phyloP scores from a whole-genome alignment of 768 basidiomycete species.

The Rhodotorula paludigena region DNA sequence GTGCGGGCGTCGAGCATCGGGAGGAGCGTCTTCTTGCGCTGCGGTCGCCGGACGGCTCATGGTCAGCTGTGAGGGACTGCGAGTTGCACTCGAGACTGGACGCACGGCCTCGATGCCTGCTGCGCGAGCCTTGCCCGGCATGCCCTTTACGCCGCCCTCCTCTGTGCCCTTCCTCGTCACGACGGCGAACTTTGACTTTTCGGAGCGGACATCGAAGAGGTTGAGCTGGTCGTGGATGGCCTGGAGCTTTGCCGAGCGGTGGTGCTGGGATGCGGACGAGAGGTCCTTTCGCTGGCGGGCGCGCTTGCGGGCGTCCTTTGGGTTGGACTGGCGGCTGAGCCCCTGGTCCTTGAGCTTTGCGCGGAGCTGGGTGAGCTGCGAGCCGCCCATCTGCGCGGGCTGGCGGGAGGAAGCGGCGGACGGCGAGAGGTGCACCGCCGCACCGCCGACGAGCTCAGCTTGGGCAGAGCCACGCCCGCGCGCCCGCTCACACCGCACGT shows the following conservation, averaged over 20 bases:
- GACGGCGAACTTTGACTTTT: constrained; percentile 85
- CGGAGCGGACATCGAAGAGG: constrained; percentile 89
- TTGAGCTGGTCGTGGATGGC: constrained; percentile 82
- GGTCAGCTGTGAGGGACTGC: neutral
- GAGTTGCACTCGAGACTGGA: constrained; percentile 5
- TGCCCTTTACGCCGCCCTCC: constrained; percentile 64
- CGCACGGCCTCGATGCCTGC: constrained; percentile 81
- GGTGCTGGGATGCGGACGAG: constrained; percentile 13
- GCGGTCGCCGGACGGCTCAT: neutral
- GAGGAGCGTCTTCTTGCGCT: constrained; percentile 81
- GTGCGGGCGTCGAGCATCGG: constrained; percentile 79
- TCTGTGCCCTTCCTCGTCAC: constrained; percentile 70
- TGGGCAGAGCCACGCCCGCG: too few species aligned
- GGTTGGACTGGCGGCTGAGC: constrained; percentile 60
- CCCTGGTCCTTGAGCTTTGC: constrained; percentile 74
- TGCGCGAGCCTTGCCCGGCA: constrained; percentile 81
- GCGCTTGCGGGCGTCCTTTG: constrained; percentile 64
- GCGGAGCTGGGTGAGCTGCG: constrained; percentile 87
- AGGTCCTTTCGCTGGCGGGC: constrained; percentile 46
- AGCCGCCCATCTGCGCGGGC: constrained; percentile 46
- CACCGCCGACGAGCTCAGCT: too few species aligned
- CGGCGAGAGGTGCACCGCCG: too few species aligned
- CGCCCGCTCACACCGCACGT: too few species aligned
- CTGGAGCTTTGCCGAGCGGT: constrained; percentile 58
- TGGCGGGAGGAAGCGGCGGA: too few species aligned